Evolutionary conservation across 495 filamentous ascomycete genomes (phyloP), one percentile per base, ranked within the genome.

Genomic region (Elaphomyces granulatus): DNA sequence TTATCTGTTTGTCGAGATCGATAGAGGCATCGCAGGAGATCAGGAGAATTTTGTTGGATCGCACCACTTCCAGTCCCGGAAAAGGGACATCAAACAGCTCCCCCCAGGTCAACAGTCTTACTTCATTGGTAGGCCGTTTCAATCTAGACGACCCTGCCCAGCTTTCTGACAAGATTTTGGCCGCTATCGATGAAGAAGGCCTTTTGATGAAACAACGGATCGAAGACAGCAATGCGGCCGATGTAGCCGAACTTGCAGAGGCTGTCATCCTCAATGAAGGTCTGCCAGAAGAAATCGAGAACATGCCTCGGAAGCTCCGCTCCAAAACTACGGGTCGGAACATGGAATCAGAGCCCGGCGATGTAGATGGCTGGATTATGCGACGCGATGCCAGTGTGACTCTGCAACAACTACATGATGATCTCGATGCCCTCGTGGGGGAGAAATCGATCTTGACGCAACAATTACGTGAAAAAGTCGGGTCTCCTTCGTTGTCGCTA

Each of bases 171-270:
- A 67, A 66, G 23, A 94, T 99, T 33, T 44, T 70, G 8, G 65
- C 69, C 1, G 76, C 87, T 3, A 93, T 99, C 48, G 92, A 99
- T 50, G 92, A 96, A 61, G 92, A 95, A 51, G 85, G 84, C 0
- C 60, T 99, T 14, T 68, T 78, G 20, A 73, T 83, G 49, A 77
- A 81, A 41, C 87, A 94, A 44, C 71, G 74, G 16, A 66, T 81
- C 7, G 78, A 87, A 49, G 78, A 87, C 45, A 71, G 61, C 41
- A 77, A 83, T 26, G 76, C 75, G 2, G 75, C 71, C 12, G 68
- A 79, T 43, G 74, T 81, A 47, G 72, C 80, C 2, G 72, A 67
- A 9, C 56, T 85, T 12, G 84, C 83, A 15, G 70, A 80, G 48
- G 70, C 75, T 42, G 68, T 87, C 12, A 60, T 80, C 21, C 58